phyloP scores from a whole-genome alignment of 179 eudicot genomes.

The Spergularia azorica region DNA sequence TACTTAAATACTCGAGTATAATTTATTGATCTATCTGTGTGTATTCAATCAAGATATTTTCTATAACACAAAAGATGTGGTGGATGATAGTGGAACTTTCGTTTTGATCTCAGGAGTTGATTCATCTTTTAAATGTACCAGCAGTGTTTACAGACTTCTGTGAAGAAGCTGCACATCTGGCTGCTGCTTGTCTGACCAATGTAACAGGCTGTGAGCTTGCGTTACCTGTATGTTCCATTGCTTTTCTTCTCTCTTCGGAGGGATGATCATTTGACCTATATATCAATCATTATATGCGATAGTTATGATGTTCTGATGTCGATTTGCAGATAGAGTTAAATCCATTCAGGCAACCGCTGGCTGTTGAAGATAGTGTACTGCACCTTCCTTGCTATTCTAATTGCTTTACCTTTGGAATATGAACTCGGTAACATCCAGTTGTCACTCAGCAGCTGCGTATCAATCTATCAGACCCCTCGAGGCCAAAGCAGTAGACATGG shows the following conservation, averaged over 20 bases:
- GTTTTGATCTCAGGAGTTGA: conserved; percentile 56
- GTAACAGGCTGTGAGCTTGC: conserved; percentile 48
- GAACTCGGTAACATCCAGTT: conserved; percentile 4
- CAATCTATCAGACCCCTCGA: neutral
- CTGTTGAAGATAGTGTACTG: conserved; percentile 63
- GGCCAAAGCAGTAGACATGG: neutral
- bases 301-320: neutral
- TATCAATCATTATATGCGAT: too few species aligned
- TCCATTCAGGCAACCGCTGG: conserved; percentile 94
- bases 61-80: neutral
- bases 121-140: conserved; percentile 56
- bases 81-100: neutral
- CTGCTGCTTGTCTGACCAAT: conserved; percentile 63
- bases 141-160: conserved; percentile 87
- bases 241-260: neutral
- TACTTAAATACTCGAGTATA: neutral
- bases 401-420: conserved; percentile 61
- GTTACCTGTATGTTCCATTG: conserved; percentile 50
- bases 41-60: neutral
- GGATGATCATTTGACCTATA: too few species aligned
- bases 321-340: conserved; percentile 67
- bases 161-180: conserved; percentile 87
- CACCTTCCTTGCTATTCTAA: conserved; percentile 81
- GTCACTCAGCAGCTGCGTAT: neutral
- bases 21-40: neutral